phyloP scores from a whole-genome alignment of 2,329 filamentous ascomycete species.

The Coniella vitis region DNA sequence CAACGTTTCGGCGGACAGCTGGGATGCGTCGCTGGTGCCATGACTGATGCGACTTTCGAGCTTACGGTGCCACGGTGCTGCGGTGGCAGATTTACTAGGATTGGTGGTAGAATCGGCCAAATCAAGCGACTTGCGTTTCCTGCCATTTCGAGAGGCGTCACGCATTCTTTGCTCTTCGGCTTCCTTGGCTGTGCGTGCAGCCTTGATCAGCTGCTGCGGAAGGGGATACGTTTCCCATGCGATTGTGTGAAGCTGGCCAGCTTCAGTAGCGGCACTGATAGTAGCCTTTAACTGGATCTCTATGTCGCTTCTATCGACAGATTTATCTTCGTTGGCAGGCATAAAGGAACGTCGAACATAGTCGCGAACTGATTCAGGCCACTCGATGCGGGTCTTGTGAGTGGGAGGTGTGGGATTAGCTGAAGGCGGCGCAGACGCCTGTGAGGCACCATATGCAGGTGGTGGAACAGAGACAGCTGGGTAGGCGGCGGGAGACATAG shows the following conservation, averaged over 20 bases:
- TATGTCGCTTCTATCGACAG: constrained; percentile 63
- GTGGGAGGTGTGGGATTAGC: constrained; percentile 24
- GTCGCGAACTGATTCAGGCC: constrained; percentile 72
- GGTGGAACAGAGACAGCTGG: constrained; percentile 15
- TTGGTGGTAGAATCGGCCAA: constrained; percentile 45
- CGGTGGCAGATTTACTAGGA: constrained; percentile 34
- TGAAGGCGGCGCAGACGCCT: constrained; percentile 19
- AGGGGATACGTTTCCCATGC: constrained; percentile 81
- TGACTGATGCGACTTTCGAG: constrained; percentile 73
- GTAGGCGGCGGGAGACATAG: neutral
- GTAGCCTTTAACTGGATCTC: constrained; percentile 78
- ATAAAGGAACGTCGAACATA: constrained; percentile 91
- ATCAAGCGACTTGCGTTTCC: constrained; percentile 79
- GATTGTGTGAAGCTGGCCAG: constrained; percentile 60
- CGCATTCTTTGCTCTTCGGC: constrained; percentile 13
- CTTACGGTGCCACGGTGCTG: constrained; percentile 62
- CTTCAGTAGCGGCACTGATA: constrained; percentile 76
- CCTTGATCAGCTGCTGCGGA: constrained; percentile 75
- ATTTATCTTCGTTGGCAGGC: constrained; percentile 58
- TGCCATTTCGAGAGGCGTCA: constrained; percentile 26
- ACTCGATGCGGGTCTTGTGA: constrained; percentile 61
- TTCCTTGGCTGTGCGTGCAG: constrained; percentile 46
- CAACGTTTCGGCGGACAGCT: constrained; percentile 34
- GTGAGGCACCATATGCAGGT: constrained; percentile 21
- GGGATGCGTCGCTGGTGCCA: constrained; percentile 39